Conservation (phyloP, 495 filamentous ascomycete species). For the Penicillium mononematosum region DNA sequence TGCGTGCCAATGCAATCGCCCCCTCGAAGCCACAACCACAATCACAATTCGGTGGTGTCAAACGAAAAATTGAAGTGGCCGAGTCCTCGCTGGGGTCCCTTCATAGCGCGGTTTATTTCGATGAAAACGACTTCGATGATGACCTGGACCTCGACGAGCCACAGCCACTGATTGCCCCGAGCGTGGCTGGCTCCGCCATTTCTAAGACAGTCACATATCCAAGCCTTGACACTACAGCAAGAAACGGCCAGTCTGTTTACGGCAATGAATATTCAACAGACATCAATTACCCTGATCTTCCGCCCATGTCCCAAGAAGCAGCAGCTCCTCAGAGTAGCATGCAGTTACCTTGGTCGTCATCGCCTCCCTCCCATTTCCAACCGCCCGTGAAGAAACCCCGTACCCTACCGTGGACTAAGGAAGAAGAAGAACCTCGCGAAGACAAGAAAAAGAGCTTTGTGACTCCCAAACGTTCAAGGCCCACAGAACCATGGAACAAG, state of each 20-base stretch:
- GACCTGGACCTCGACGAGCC: constrained; percentile 50
- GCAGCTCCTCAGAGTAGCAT: constrained; percentile 48
- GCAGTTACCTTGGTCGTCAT: constrained; percentile 64
- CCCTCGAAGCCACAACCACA: constrained; percentile 26
- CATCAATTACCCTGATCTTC: constrained; percentile 44
- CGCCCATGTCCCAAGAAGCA: constrained; percentile 36
- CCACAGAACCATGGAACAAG: constrained; percentile 71
- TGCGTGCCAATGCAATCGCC: constrained; percentile 24
- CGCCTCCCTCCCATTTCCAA: constrained; percentile 52
- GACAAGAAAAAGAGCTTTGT: constrained; percentile 26
- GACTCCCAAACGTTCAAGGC: constrained; percentile 42
- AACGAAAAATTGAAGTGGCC: constrained; percentile 46
- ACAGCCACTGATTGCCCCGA: constrained; percentile 30
- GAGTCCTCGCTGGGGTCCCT: constrained; percentile 42
- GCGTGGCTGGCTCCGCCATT: constrained; percentile 7
- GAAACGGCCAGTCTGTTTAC: constrained; percentile 10
- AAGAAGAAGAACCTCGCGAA: constrained; percentile 30
- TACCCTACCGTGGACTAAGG: constrained; percentile 55
- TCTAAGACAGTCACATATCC: constrained; percentile 27
- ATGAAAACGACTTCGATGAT: constrained; percentile 57
- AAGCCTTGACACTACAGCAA: constrained; percentile 19
- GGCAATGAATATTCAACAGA: constrained; percentile 21
- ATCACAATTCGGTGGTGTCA: constrained; percentile 37
- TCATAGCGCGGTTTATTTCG: constrained; percentile 50
- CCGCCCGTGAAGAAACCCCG: constrained; percentile 46